Conservation (phyloP, 192 early-diverging fungal species). For the Coemansia sp. region DNA sequence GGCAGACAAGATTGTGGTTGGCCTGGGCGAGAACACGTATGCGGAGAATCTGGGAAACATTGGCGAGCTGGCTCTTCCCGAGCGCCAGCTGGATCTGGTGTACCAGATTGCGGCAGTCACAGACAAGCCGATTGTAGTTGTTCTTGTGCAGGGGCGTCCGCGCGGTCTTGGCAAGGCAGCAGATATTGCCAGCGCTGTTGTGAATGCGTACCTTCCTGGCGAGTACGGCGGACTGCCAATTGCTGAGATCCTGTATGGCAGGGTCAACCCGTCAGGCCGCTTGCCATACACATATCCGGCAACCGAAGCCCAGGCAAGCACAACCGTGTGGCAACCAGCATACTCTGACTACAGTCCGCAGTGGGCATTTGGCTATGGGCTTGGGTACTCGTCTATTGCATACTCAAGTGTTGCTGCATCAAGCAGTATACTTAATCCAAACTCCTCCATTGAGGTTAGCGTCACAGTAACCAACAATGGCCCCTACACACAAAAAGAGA, state of each 20-base stretch:
- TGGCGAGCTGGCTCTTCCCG: conserved; percentile 46
- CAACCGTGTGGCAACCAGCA: conserved; percentile 52
- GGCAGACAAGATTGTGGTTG: conserved; percentile 59
- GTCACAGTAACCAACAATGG: conserved; percentile 55
- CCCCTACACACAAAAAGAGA: conserved; percentile 53
- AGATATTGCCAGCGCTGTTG: conserved; percentile 50
- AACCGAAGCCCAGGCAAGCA: conserved; percentile 35
- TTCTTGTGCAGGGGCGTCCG: conserved; percentile 62
- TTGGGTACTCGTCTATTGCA: conserved; percentile 58
- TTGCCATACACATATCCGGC: conserved; percentile 64
- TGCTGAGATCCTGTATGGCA: conserved; percentile 61
- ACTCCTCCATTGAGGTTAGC: too few species aligned
- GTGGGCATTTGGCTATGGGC: conserved; percentile 61
- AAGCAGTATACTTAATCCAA: conserved; percentile 40
- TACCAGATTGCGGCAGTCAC: conserved; percentile 24
- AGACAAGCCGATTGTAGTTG: conserved; percentile 48
- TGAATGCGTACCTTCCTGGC: conserved; percentile 63
- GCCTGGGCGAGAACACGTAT: conserved; percentile 62
- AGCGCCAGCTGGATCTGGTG: conserved; percentile 54
- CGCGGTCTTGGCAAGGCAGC: conserved; percentile 54
- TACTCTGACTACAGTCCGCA: conserved; percentile 50
- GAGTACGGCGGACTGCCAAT: conserved; percentile 63
- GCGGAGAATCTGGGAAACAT: conserved; percentile 63
- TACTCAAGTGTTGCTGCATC: conserved; percentile 54
- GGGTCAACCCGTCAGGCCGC: conserved; percentile 61